Conservation (phyloP, 1,284 basidiomycete species). For the Heterobasidion occidentale region DNA sequence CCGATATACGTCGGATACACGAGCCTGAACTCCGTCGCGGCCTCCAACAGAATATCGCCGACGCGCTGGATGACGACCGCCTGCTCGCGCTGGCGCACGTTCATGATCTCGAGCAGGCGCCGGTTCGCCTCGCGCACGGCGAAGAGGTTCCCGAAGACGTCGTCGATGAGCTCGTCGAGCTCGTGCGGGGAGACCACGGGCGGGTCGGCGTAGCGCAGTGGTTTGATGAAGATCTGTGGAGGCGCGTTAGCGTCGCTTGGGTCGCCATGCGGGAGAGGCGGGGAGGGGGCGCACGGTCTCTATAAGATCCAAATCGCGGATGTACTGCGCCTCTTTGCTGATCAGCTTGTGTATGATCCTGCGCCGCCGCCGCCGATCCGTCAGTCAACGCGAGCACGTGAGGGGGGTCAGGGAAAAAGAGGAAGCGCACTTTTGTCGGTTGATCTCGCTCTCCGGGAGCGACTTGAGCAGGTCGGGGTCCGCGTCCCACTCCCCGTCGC, state of each 20-base stretch:
- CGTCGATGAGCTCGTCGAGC: slow-evolving; percentile 77
- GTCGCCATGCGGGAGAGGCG: background rate
- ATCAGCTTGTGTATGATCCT: slow-evolving; percentile 90
- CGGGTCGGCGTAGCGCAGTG: slow-evolving; percentile 63
- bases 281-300: slow-evolving; percentile 51
- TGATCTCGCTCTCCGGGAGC: slow-evolving; percentile 72
- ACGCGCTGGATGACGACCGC: slow-evolving; percentile 78
- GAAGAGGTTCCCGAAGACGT: slow-evolving; percentile 83
- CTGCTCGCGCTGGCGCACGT: slow-evolving; percentile 85
- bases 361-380: background rate
- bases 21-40: slow-evolving; percentile 82
- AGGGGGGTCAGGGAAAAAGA: background rate
- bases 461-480: slow-evolving; percentile 58
- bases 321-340: slow-evolving; percentile 84
- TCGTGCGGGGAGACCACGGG: slow-evolving; percentile 61
- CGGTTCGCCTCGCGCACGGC: slow-evolving; percentile 81
- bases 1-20: slow-evolving; percentile 86
- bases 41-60: slow-evolving; percentile 86
- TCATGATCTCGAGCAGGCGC: slow-evolving; percentile 76
- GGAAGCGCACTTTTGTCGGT: slow-evolving; percentile 65
- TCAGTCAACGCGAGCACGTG: background rate
- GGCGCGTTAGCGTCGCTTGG: background rate
- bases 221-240: slow-evolving; percentile 67
- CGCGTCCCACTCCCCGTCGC: slow-evolving; percentile 69
- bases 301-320: slow-evolving; percentile 82